Conservation (phyloP, 1,284 basidiomycete genomes). For the Austropuccinia psidii region DNA sequence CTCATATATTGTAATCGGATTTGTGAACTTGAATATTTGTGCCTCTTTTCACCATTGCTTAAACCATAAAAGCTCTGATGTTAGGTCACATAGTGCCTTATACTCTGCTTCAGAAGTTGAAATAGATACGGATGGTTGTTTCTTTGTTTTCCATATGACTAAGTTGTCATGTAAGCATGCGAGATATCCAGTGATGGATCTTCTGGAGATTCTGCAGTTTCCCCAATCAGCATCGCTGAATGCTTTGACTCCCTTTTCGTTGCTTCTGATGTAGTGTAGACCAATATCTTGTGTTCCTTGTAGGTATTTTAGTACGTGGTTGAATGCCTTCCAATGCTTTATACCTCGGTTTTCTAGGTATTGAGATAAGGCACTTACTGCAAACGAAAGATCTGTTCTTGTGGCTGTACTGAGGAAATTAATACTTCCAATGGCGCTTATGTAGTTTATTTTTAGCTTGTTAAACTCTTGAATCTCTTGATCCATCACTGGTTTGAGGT, state of each 20-base stretch:
- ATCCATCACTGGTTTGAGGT: too few relatives aligned
- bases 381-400: background rate
- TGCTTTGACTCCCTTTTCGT: background rate
- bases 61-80: background rate
- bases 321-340: background rate
- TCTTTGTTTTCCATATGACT: background rate
- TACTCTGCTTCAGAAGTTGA: background rate
- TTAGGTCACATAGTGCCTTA: background rate
- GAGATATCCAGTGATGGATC: background rate
- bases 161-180: background rate
- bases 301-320: background rate
- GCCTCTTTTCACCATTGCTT: background rate
- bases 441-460: too few relatives aligned
- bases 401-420: background rate
- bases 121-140: background rate
- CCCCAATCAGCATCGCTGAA: background rate
- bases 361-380: background rate
- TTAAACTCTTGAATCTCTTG: too few relatives aligned
- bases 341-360: background rate
- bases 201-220: background rate
- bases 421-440: too few relatives aligned
- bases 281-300: too few relatives aligned
- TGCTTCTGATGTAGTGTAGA: too few relatives aligned
- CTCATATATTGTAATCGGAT: background rate
- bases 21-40: background rate